These are phyloP conservation scores for Monoraphidium neglectum DNA, from an alignment of 139 green algal species.

Conservation along the genomic window DNA sequence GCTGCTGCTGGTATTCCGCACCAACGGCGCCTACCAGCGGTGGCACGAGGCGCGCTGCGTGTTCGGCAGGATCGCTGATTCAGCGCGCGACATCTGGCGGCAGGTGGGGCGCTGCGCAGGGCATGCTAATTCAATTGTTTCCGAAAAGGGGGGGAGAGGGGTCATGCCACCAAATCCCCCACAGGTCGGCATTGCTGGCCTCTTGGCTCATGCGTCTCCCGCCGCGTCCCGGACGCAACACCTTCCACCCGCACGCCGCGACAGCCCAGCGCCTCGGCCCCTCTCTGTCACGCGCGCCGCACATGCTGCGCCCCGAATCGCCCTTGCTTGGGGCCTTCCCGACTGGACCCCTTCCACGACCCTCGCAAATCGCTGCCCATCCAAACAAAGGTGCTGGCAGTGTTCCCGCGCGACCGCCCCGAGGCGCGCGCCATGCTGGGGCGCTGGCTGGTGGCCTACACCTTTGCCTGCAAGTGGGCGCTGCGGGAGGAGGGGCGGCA, in stretches of 20 bases:
- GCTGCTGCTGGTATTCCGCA: constrained; percentile 68
- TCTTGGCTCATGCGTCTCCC: too few species aligned
- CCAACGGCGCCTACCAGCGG: constrained; percentile 62
- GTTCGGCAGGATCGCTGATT: constrained; percentile 41
- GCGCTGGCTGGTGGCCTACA: constrained; percentile 29
- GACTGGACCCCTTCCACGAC: background rate
- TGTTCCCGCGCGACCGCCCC: constrained; percentile 10
- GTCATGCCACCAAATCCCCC: too few species aligned
- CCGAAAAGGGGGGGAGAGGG: too few species aligned
- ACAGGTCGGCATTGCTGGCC: too few species aligned
- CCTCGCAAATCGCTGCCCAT: background rate
- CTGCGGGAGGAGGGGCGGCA: constrained; percentile 18
- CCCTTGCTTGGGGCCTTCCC: too few species aligned
- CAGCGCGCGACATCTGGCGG: constrained; percentile 24
- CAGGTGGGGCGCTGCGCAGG: too few species aligned
- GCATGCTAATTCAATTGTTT: too few species aligned
- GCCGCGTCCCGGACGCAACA: too few species aligned
- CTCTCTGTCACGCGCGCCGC: too few species aligned
- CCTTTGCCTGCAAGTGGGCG: constrained; percentile 19
- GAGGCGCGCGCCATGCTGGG: constrained; percentile 2
- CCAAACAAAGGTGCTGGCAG: constrained; percentile 18
- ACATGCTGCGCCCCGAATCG: too few species aligned
- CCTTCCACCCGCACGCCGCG: too few species aligned
- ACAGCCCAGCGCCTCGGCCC: too few species aligned
- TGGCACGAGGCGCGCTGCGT: constrained; percentile 46